Percentiles rank a stretch among this genome's conserved stretches.
phyloP scores from a whole-genome alignment of 192 early-diverging fungal species.

The Borealophlyctis nickersoniae region DNA sequence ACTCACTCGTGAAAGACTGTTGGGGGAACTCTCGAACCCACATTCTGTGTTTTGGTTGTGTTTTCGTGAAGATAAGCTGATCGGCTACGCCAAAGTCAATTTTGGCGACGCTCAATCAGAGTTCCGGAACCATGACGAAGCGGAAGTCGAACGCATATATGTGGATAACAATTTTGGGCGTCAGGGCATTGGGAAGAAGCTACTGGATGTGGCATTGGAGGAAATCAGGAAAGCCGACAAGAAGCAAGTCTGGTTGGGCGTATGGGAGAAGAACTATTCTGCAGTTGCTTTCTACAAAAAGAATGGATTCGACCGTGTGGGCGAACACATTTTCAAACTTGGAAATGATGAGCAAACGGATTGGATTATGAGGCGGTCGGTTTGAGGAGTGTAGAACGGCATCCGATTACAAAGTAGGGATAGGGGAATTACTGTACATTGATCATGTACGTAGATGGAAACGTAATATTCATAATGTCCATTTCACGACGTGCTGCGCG shows the following conservation, averaged over 20 bases:
- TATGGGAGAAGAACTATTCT: conserved; percentile 15
- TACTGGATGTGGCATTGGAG: neutral
- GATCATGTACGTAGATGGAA: too few species aligned
- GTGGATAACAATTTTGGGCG: neutral
- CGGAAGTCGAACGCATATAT: conserved; percentile 15
- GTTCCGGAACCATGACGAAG: neutral
- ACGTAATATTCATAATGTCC: too few species aligned
- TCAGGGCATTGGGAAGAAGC: conserved; percentile 4
- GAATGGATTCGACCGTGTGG: neutral
- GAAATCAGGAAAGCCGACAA: neutral
- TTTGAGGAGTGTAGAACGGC: too few species aligned
- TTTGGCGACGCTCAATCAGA: conserved; percentile 1
- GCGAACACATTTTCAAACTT: conserved; percentile 16
- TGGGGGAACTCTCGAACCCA: conserved; percentile 1
- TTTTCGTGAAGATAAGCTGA: neutral
- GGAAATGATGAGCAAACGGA: conserved; percentile 16
- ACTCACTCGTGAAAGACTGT: neutral
- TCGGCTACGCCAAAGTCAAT: conserved; percentile 9
- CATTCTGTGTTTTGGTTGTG: conserved; percentile 5
- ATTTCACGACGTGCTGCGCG: too few species aligned
- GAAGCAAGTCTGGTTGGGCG: conserved; percentile 14
- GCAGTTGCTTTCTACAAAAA: conserved; percentile 9
- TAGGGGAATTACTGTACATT: too few species aligned
- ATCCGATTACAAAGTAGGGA: too few species aligned
- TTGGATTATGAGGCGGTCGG: too few species aligned